Evolutionary conservation across 2,329 filamentous ascomycete species (phyloP).

Genomic region (Penicillium rolfsii): DNA sequence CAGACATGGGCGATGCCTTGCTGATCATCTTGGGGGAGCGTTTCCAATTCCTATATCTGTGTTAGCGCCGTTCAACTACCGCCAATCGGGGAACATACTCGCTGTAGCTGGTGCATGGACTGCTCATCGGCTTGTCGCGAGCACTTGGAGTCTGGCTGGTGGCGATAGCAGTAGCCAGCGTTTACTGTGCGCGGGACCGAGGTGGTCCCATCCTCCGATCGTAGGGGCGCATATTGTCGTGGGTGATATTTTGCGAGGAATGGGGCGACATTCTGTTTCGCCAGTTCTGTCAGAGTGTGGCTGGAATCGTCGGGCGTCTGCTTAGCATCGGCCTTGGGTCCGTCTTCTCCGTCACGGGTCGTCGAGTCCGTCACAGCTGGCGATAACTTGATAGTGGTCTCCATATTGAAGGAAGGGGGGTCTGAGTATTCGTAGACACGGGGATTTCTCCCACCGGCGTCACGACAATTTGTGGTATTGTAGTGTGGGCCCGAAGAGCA

Average conservation of each 20-base stretch:
- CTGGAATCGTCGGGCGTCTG: constrained; percentile 26
- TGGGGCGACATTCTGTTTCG: constrained; percentile 78
- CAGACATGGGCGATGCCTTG: constrained; percentile 96
- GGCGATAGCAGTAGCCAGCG: constrained; percentile 94
- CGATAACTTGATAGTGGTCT: background rate
- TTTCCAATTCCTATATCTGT: constrained; percentile 71
- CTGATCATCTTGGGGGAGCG: constrained; percentile 80
- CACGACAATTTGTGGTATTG: background rate
- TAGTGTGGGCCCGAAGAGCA: background rate
- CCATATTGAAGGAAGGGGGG: background rate
- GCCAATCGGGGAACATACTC: constrained; percentile 57
- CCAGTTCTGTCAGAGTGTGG: constrained; percentile 59
- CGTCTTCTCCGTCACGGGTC: background rate
- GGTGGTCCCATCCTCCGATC: constrained; percentile 40
- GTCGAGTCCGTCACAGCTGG: background rate
- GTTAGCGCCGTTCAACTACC: constrained; percentile 4
- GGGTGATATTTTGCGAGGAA: constrained; percentile 93
- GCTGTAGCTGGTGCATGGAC: constrained; percentile 93
- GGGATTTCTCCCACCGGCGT: background rate
- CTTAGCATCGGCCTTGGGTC: constrained; percentile 27
- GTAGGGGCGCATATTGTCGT: constrained; percentile 79
- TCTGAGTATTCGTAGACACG: background rate
- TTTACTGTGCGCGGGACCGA: constrained; percentile 59
- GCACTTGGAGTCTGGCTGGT: constrained; percentile 92
- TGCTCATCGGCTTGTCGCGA: constrained; percentile 89